These are phyloP conservation scores for Polytolypa hystricis DNA, from an alignment of 2,329 filamentous ascomycete genomes.

Conservation along the genomic window DNA sequence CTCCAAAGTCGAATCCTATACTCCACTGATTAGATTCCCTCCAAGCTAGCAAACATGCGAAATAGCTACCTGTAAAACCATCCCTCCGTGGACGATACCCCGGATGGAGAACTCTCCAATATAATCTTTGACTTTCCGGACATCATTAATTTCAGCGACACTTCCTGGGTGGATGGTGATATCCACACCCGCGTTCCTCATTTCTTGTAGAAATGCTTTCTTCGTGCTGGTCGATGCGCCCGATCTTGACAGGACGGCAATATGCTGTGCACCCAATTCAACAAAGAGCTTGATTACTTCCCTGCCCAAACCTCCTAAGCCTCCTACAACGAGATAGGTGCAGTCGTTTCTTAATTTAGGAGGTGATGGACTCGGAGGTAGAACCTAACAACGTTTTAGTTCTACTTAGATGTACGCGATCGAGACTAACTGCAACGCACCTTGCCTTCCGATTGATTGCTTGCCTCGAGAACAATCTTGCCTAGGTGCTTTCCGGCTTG, in stretches of 20 bases:
- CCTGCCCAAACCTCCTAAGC: slow-evolving; percentile 15
- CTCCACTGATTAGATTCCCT: no score
- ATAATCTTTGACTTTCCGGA: background rate
- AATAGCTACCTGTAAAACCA: background rate
- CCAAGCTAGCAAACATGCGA: no score
- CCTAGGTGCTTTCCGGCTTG: slow-evolving; percentile 25
- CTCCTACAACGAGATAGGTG: slow-evolving; percentile 4
- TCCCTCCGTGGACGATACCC: background rate
- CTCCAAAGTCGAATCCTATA: slow-evolving; percentile 8
- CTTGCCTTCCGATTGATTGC: background rate
- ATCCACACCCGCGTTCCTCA: background rate
- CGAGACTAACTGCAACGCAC: background rate
- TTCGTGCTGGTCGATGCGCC: slow-evolving; percentile 4
- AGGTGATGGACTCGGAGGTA: no score
- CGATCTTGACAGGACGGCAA: slow-evolving; percentile 20
- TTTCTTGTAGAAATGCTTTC: background rate
- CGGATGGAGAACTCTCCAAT: background rate
- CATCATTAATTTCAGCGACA: background rate
- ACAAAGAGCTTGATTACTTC: slow-evolving; percentile 16
- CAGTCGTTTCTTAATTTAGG: background rate
- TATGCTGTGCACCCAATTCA: slow-evolving; percentile 15
- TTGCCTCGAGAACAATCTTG: slow-evolving; percentile 26
- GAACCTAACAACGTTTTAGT: no score
- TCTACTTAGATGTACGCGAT: background rate
- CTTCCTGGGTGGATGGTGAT: background rate